A percentile compares a stretch with the other conserved stretches of the same genome.
These are phyloP conservation scores for Microstroma glucosiphilum DNA, from an alignment of 1,284 basidiomycete species.

Conservation along the genomic window DNA sequence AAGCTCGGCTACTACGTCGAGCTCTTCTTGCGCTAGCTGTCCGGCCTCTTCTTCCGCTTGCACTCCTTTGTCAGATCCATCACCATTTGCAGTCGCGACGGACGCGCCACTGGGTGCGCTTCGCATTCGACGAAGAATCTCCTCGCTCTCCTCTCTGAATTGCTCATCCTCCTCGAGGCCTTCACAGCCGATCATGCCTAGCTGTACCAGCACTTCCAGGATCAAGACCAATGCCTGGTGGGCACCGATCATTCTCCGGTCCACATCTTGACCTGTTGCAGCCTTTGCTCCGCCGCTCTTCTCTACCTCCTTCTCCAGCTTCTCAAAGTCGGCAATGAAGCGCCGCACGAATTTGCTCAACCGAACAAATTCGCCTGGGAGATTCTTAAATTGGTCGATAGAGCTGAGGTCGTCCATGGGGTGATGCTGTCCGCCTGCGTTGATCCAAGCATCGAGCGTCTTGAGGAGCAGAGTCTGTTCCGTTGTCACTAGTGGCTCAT, in stretches of 20 bases:
- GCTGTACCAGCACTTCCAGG: background rate
- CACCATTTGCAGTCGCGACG: background rate
- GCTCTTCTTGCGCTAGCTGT: background rate
- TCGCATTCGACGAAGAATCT: constrained; percentile 1
- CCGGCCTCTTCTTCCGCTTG: background rate
- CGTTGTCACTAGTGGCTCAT: background rate
- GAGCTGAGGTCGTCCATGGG: background rate
- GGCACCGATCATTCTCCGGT: background rate
- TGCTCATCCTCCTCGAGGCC: constrained; percentile 6
- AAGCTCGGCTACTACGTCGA: background rate
- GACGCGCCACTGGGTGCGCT: background rate
- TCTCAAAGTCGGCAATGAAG: background rate
- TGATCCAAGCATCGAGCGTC: constrained; percentile 8
- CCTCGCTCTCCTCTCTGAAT: constrained; percentile 4
- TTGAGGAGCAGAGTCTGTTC: constrained; percentile 5
- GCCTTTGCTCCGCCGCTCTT: background rate
- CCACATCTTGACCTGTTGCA: background rate
- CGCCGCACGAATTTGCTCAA: background rate
- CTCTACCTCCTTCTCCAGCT: background rate
- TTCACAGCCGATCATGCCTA: constrained; percentile 8
- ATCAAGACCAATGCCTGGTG: background rate
- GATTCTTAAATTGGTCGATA: background rate
- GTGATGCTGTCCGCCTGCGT: constrained; percentile 4
- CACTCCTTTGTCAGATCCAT: background rate
- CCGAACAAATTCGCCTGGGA: background rate